A percentile compares a stretch with the other conserved stretches of the same genome.
phyloP scores from a whole-genome alignment of 2,329 filamentous ascomycete genomes.

The Phaeosphaeriaceae sp. region DNA sequence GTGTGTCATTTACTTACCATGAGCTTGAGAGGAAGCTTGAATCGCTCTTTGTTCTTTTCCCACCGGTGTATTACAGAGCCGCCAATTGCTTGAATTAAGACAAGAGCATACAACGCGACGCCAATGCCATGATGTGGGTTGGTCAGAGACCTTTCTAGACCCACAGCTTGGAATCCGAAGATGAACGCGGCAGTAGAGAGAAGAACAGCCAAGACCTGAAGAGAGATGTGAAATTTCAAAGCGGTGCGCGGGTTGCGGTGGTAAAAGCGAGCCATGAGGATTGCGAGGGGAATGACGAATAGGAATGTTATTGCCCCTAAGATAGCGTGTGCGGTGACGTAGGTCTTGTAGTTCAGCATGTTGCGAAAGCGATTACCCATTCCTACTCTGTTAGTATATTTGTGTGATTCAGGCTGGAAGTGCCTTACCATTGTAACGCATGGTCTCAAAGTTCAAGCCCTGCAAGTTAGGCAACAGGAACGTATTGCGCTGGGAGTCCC shows the following conservation, averaged over 20 bases:
- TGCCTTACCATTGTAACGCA: conserved; percentile 77
- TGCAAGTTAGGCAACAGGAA: conserved; percentile 80
- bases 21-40: conserved; percentile 63
- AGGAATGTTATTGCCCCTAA: conserved; percentile 77
- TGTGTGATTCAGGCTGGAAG: neutral
- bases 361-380: conserved; percentile 82
- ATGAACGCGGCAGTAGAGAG: conserved; percentile 75
- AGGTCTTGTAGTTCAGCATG: conserved; percentile 70
- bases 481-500: conserved; percentile 77
- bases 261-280: conserved; percentile 76
- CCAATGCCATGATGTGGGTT: conserved; percentile 89
- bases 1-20: conserved; percentile 53
- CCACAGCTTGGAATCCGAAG: conserved; percentile 79
- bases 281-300: conserved; percentile 73
- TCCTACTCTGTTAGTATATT: conserved; percentile 56
- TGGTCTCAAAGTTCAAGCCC: conserved; percentile 79
- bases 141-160: conserved; percentile 71
- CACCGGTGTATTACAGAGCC: conserved; percentile 68
- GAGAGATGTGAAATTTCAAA: conserved; percentile 73
- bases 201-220: conserved; percentile 72
- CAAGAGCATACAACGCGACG: conserved; percentile 75
- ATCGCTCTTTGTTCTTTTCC: conserved; percentile 59
- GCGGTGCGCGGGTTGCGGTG: conserved; percentile 66
- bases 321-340: conserved; percentile 75
- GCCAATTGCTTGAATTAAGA: conserved; percentile 73